Evolutionary conservation across 2,329 filamentous ascomycete genomes (phyloP).

Genomic region (Harringtonia aguacate): DNA sequence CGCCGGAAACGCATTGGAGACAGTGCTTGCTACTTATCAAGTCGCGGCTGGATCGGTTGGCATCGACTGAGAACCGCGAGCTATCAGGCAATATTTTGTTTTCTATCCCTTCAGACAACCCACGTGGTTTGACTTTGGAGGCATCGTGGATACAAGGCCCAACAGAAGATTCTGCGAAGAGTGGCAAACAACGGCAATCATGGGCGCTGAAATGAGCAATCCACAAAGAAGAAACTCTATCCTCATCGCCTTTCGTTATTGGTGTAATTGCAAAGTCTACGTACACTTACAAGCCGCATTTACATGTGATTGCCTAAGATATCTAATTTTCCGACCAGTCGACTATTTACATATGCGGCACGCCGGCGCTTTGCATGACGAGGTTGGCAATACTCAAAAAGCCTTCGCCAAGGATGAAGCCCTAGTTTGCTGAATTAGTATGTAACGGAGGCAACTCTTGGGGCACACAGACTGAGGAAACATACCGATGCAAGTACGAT

Average conservation of each 20-base stretch:
- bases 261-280: neutral
- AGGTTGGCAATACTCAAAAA: slow-evolving; percentile 88
- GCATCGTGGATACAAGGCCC: slow-evolving; percentile 46
- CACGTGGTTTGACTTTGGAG: slow-evolving; percentile 55
- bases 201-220: slow-evolving; percentile 27
- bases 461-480: slow-evolving; percentile 3
- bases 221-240: neutral
- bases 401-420: slow-evolving; percentile 86
- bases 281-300: too few species aligned
- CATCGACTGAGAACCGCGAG: slow-evolving; percentile 41
- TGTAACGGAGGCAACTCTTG: neutral
- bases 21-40: slow-evolving; percentile 69
- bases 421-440: slow-evolving; percentile 29
- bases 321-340: too few species aligned
- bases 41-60: slow-evolving; percentile 34
- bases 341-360: slow-evolving; percentile 12
- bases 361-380: slow-evolving; percentile 57
- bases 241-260: neutral
- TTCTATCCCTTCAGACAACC: slow-evolving; percentile 56
- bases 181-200: slow-evolving; percentile 25
- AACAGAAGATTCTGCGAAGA: slow-evolving; percentile 16
- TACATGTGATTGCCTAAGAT: too few species aligned
- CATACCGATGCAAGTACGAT: slow-evolving; percentile 72
- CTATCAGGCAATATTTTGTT: slow-evolving; percentile 62
- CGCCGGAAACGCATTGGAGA: slow-evolving; percentile 79